Evolutionary conservation across 176 grass and related monocot genomes (phyloP), one percentile per base, ranked within the genome.

Genomic region (Chrysopogon serrulatus): DNA sequence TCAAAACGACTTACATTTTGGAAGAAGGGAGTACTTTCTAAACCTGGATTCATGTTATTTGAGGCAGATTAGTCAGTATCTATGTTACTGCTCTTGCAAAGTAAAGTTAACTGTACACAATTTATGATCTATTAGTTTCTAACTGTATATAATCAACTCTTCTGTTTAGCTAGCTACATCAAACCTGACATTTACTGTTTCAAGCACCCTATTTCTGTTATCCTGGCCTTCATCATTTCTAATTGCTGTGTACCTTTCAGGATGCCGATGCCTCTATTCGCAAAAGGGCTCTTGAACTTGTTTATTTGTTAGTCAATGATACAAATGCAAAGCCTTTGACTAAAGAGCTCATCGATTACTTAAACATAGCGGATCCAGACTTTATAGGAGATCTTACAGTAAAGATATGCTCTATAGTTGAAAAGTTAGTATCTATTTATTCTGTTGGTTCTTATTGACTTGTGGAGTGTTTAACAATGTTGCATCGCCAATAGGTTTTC

Each of bases 251-350:
- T 73, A 57, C 65, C 67, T 91, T 93, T 75, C 90, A 98, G 95
- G 95, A 98, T 42, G 86, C 92, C 3, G 95, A 98, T 93, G 95
- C 95, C 57, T 98, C 95, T n/a, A 98, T 98, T 73, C 91, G 95
- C 79, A 98, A 91, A 91, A 98, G 95, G 88, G 95, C 95, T 54
- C 92, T 98, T 79, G 95, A 95, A 45, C 90, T 98, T 91, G 86
- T 90, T 66, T 98, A 82, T 73, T 65, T 98, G 74, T 87, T 98
- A 68, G 92, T 95, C 67, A 98, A 93, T 82, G 92, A 98, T 81
- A 93, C 89, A 72, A 98, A 98, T 84, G 95, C 45, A 51, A 98
- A 93, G 77, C 85, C 91, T 93, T 86, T 98, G 82, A 90, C 91
- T 68, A 95, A 93, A 86, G 92, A 98, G 68, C 95, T 98, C 30